Evolutionary conservation across 2,329 filamentous ascomycete species (phyloP).

Genomic region (Cordyceps fumosorosea): DNA sequence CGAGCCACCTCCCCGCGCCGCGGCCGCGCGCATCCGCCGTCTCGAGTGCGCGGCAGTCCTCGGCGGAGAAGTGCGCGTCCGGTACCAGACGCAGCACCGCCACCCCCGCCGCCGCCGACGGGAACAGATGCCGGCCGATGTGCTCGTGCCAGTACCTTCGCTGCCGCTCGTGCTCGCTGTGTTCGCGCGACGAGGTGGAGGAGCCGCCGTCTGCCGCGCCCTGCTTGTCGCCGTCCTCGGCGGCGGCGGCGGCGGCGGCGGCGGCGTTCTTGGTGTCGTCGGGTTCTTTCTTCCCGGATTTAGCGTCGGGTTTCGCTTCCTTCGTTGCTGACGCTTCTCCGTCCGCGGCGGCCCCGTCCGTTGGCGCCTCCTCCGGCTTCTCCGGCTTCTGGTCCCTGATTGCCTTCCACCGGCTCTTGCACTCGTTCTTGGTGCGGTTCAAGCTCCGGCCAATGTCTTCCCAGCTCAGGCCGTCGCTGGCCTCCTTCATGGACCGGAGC

Average conservation of each 20-base stretch:
- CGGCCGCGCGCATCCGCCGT: constrained; percentile 28
- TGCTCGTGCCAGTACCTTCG: constrained; percentile 26
- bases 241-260: neutral
- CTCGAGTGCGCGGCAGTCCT: constrained; percentile 31
- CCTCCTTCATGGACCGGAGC: constrained; percentile 29
- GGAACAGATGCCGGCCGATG: constrained; percentile 27
- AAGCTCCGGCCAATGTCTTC: constrained; percentile 5
- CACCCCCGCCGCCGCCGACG: constrained; percentile 12
- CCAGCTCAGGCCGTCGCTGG: constrained; percentile 16
- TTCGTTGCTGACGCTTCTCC: neutral
- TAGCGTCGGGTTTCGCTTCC: neutral
- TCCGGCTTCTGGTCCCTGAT: neutral
- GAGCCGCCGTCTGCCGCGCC: neutral
- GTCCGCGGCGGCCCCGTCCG: neutral
- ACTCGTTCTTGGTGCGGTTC: constrained; percentile 4
- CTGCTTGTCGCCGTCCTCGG: neutral
- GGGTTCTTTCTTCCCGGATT: no score
- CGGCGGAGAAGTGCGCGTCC: constrained; percentile 21
- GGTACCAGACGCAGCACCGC: constrained; percentile 15
- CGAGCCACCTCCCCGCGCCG: constrained; percentile 28
- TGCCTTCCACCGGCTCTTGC: constrained; percentile 1
- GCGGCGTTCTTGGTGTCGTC: neutral
- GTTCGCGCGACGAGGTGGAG: neutral
- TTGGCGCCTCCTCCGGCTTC: neutral
- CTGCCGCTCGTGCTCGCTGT: constrained; percentile 16